Percentiles rank a stretch among this genome's conserved stretches.
Conservation (phyloP, 2,329 filamentous ascomycete species). For the Talaromyces piceae region DNA sequence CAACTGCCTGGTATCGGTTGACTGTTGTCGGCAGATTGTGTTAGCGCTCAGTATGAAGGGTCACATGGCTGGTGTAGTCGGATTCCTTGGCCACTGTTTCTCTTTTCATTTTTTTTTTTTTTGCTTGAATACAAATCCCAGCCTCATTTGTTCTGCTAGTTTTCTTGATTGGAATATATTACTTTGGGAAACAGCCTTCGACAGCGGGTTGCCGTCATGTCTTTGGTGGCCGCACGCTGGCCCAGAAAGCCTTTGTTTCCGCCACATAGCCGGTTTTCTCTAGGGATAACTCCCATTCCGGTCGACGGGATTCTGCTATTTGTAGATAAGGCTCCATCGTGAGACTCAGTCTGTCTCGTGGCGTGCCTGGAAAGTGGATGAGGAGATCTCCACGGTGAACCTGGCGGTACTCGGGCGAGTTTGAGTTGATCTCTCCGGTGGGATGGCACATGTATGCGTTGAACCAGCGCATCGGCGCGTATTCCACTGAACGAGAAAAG, state of each 20-base stretch:
- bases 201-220: not conserved
- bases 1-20: not conserved
- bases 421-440: conserved; percentile 13
- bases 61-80: not conserved
- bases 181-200: not conserved
- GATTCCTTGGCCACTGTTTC: too few relatives aligned
- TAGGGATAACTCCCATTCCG: conserved; percentile 17
- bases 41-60: not conserved
- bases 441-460: conserved; percentile 19
- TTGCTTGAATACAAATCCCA: too few relatives aligned
- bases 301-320: conserved; percentile 13
- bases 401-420: not conserved
- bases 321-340: conserved; percentile 20
- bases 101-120: not conserved
- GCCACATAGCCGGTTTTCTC: conserved; percentile 16
- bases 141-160: not conserved
- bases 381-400: conserved; percentile 18
- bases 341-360: conserved; percentile 12
- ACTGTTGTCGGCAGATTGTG: not conserved
- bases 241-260: conserved; percentile 17
- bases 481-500: conserved; percentile 10
- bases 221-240: conserved; percentile 1
- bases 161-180: not conserved
- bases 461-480: conserved; percentile 18
- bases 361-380: conserved; percentile 22